A percentile compares a stretch with the other conserved stretches of the same genome.
Conservation (phyloP, 2,329 filamentous ascomycete species). For the Graphilbum sp. region DNA sequence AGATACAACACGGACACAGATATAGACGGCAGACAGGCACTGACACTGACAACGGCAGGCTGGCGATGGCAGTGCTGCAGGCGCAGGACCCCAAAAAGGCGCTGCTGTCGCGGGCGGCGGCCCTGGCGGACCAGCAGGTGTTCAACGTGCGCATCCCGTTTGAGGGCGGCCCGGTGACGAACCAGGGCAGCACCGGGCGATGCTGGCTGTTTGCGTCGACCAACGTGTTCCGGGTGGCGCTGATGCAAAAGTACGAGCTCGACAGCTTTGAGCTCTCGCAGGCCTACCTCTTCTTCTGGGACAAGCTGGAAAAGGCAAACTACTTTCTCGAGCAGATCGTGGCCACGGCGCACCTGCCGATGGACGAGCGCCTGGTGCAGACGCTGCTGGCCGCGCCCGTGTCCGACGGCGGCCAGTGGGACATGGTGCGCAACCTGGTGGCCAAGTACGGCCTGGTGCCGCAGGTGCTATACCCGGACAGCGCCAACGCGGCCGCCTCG, state of each 20-base stretch:
- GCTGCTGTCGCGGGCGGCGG: slow-evolving; percentile 44
- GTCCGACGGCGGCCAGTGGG: slow-evolving; percentile 76
- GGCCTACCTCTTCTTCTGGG: slow-evolving; percentile 81
- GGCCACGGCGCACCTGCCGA: slow-evolving; percentile 51
- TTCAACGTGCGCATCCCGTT: slow-evolving; percentile 74
- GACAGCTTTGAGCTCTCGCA: slow-evolving; percentile 74
- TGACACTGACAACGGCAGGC: slow-evolving; percentile 27
- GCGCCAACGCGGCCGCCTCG: slow-evolving; percentile 60
- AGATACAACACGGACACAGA: too few relatives aligned
- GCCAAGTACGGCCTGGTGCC: slow-evolving; percentile 81
- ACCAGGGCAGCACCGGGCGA: slow-evolving; percentile 64
- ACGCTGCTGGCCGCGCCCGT: slow-evolving; percentile 51
- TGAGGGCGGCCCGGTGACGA: slow-evolving; percentile 70
- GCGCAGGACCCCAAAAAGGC: slow-evolving; percentile 48
- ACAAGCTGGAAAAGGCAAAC: slow-evolving; percentile 84
- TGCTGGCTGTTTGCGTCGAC: slow-evolving; percentile 89
- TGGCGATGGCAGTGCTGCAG: slow-evolving; percentile 60
- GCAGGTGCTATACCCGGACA: slow-evolving; percentile 66
- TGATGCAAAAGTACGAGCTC: slow-evolving; percentile 71
- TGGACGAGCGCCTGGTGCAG: slow-evolving; percentile 60
- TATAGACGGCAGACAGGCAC: not conserved
- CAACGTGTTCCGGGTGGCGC: slow-evolving; percentile 79
- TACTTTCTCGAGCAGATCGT: slow-evolving; percentile 78
- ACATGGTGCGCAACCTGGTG: slow-evolving; percentile 79
- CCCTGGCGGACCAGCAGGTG: slow-evolving; percentile 56